Conservation (phyloP, 257 asterid species). For the Solanum gracilifrons region DNA sequence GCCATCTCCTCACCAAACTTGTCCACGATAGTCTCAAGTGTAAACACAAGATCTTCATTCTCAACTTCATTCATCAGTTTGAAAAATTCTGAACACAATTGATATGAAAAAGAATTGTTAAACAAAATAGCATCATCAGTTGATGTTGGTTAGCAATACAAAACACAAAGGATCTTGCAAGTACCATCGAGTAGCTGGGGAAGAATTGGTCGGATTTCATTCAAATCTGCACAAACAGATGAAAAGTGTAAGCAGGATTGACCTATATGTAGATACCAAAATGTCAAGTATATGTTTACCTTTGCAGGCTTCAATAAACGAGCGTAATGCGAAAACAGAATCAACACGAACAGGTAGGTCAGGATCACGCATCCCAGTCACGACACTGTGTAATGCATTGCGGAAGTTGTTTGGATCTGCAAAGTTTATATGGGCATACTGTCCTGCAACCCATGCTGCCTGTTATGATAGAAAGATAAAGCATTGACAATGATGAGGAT, state of each 20-base stretch:
- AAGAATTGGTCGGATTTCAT: slow-evolving; percentile 86
- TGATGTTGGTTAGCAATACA: neutral
- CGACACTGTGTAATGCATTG: slow-evolving; percentile 75
- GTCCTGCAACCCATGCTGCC: slow-evolving; percentile 99
- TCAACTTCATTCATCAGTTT: slow-evolving; percentile 97
- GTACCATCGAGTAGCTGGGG: slow-evolving; percentile 93
- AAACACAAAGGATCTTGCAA: neutral
- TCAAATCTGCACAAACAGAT: slow-evolving; percentile 45
- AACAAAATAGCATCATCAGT: neutral
- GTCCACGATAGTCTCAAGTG: slow-evolving; percentile 97
- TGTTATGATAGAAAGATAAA: slow-evolving; percentile 16
- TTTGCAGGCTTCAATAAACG: slow-evolving; percentile 91
- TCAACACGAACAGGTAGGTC: slow-evolving; percentile 99
- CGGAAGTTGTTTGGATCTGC: slow-evolving; percentile 81
- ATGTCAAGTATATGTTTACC: slow-evolving; percentile 28
- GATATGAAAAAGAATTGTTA: neutral
- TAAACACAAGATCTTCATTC: slow-evolving; percentile 97
- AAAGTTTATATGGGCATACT: slow-evolving; percentile 83
- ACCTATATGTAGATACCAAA: neutral
- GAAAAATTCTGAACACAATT: slow-evolving; percentile 59
- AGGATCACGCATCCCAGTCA: slow-evolving; percentile 97
- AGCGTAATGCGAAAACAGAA: slow-evolving; percentile 91
- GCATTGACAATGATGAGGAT: neutral
- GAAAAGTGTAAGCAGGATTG: neutral
- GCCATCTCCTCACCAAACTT: slow-evolving; percentile 99